phyloP scores from a whole-genome alignment of 164 flowering plant genomes.

The Umbellularia californica region DNA sequence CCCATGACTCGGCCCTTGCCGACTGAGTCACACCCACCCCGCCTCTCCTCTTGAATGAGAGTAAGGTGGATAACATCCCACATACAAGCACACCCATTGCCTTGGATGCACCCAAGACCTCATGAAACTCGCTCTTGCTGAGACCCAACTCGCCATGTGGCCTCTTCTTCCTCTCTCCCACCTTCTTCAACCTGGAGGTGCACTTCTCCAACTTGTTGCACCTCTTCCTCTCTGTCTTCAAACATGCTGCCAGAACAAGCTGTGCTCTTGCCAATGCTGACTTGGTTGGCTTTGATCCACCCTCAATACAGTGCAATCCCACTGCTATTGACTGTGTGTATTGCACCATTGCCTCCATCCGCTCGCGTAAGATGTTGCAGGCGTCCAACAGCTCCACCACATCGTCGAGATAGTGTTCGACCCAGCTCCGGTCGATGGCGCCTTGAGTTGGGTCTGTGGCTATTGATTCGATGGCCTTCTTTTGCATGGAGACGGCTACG shows the following conservation, averaged over 20 bases:
- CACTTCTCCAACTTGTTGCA: slow-evolving; percentile 22
- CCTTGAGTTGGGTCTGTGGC: background rate
- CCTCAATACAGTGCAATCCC: slow-evolving; percentile 19
- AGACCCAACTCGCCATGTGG: background rate
- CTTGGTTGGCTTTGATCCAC: slow-evolving; percentile 3
- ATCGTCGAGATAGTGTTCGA: slow-evolving; percentile 23
- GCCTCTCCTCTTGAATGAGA: slow-evolving; percentile 31
- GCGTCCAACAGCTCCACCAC: slow-evolving; percentile 28
- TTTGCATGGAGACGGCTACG: slow-evolving; percentile 18
- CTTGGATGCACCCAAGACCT: slow-evolving; percentile 26
- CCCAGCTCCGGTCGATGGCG: background rate
- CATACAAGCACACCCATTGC: slow-evolving; percentile 20
- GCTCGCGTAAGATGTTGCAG: slow-evolving; percentile 22
- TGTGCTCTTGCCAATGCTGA: slow-evolving; percentile 12
- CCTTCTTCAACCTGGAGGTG: slow-evolving; percentile 14
- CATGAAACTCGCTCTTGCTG: slow-evolving; percentile 6
- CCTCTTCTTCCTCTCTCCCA: slow-evolving; percentile 17
- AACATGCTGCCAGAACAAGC: slow-evolving; percentile 15
- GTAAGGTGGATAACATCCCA: slow-evolving; percentile 14
- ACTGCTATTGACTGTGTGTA: slow-evolving; percentile 17
- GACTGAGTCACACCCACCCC: background rate
- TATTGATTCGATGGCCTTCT: slow-evolving; percentile 15
- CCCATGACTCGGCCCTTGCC: slow-evolving; percentile 12
- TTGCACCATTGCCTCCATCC: slow-evolving; percentile 12
- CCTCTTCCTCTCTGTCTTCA: slow-evolving; percentile 15